Evolutionary conservation across 2,329 filamentous ascomycete genomes (phyloP), one percentile per base, ranked within the genome.

Genomic region (Cladophialophora psammophila): DNA sequence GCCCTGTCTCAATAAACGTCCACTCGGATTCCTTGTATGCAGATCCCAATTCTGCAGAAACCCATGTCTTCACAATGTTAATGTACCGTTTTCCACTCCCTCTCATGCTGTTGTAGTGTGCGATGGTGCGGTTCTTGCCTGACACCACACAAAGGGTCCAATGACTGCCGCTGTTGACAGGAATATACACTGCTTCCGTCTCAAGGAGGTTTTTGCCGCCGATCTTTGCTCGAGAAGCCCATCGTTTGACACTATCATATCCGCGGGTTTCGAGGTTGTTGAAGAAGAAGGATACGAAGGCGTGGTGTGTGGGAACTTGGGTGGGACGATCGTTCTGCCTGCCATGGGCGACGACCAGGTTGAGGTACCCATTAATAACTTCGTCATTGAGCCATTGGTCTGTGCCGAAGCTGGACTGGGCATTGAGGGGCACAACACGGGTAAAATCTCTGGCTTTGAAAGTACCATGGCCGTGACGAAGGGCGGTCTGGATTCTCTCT

Each of bases 91-190:
- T 54, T 2, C 78, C 77, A 4, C 70, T 68, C 1, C 76, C 75
- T 3, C 78, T 78, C 36, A 84, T 69, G 3, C 80, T 82, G 72
- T 84, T 82, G 64, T 82, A 84, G 68, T 84, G 78, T 62, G 83
- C 81, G 61, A 84, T 81, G 1, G 78, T 79, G 48, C 77, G 77
- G 50, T 75, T 75, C 13, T 67, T 66, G 6, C 82, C 82, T n/a
- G 76, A 79, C 38, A 84, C 75, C 31, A 83, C 79, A 59, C 81
- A 75, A 12, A 84, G 72, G 4, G 82, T 84, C 82, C 82, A 84
- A 69, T 84, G 82, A n/a, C 71, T 68, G 20, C 72, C 73, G 60
- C 81, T 74, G 67, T 84, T 81, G 36, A 84, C 78, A 0, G 82
- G 82, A 18, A 84, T 77, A 68, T 83, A 83, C 20, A 84, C 77